These are phyloP conservation scores for Beta vulgaris DNA, from an alignment of 148 eudicot species.

Conservation along the genomic window DNA sequence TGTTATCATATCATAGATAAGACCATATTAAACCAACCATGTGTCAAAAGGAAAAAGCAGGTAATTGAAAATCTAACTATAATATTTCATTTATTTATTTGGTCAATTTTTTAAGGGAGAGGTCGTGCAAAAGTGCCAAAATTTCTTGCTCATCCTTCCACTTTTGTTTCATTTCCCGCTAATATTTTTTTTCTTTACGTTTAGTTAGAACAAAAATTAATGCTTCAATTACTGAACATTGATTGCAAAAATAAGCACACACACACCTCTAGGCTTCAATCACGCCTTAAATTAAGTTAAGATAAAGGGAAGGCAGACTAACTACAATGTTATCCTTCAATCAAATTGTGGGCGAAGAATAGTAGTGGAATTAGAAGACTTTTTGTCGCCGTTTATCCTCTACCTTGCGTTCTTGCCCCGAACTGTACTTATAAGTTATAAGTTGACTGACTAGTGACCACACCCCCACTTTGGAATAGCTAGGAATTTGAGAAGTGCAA, in stretches of 20 bases:
- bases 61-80: slow-evolving; percentile 9
- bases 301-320: neutral
- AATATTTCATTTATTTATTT: neutral
- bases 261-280: slow-evolving; percentile 28
- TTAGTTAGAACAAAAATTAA: slow-evolving; percentile 10
- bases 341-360: neutral
- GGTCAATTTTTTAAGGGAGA: slow-evolving; percentile 12
- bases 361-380: no score
- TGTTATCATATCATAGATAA: neutral
- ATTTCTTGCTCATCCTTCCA: neutral
- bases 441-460: slow-evolving; percentile 20
- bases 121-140: neutral
- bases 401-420: no score
- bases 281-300: slow-evolving; percentile 26
- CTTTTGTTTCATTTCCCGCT: neutral
- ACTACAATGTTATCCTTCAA: neutral
- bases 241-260: slow-evolving; percentile 28
- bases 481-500: neutral
- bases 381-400: no score
- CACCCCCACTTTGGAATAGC: neutral
- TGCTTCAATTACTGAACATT: slow-evolving; percentile 26
- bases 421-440: no score
- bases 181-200: neutral
- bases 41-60: neutral
- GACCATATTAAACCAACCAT: neutral